Evolutionary conservation across 371 early-diverging fungal species (phyloP).

Genomic region (Dinochytrium kinnereticum): DNA sequence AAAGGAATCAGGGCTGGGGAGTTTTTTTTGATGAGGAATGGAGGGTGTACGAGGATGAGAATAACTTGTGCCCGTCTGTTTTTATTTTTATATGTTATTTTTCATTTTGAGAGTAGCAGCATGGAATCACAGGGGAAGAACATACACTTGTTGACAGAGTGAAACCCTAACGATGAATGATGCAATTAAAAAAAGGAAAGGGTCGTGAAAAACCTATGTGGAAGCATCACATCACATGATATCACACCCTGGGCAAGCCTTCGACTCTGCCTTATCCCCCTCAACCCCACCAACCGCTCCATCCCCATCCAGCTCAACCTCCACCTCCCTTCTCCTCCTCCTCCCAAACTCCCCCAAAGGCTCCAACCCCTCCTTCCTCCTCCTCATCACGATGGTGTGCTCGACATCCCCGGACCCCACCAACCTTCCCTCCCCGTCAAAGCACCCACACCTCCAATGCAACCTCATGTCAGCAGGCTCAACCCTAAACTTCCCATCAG

Average conservation of each 20-base stretch:
- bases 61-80: no score
- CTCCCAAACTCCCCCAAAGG: conserved; percentile 10
- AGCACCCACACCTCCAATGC: conserved; percentile 25
- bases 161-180: no score
- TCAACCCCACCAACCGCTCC: not conserved
- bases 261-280: not conserved
- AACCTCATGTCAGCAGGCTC: conserved; percentile 17
- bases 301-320: conserved; percentile 10
- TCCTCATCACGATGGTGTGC: conserved; percentile 8
- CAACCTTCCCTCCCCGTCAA: conserved; percentile 7
- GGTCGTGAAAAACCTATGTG: no score
- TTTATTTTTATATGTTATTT: no score
- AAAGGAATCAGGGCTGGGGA: no score
- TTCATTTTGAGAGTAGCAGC: no score
- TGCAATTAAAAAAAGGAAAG: no score
- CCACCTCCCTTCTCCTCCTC: conserved; percentile 19
- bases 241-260: conserved; percentile 10
- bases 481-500: conserved; percentile 11
- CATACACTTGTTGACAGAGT: no score
- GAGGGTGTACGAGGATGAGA: no score
- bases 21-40: no score
- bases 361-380: not conserved
- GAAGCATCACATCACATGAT: conserved; percentile 6
- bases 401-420: conserved; percentile 7
- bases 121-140: no score